Evolutionary conservation across 2,329 filamentous ascomycete species (phyloP).

Genomic region (Penicillium sp.): DNA sequence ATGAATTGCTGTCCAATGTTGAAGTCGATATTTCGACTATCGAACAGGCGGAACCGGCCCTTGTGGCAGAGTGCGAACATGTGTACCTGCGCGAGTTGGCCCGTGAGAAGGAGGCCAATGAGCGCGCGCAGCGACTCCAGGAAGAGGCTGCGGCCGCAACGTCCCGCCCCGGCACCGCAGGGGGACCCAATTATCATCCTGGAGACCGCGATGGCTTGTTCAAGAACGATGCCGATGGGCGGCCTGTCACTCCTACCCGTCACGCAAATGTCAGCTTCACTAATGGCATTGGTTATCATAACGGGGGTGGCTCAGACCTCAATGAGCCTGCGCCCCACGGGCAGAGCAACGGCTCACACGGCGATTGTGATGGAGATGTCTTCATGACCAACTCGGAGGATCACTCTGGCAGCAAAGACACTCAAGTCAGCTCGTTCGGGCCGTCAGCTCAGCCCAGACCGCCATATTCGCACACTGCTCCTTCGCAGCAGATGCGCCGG

Average conservation of each 20-base stretch:
- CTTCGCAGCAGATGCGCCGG: conserved; percentile 47
- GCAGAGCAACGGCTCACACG: conserved; percentile 60
- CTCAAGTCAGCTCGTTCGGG: conserved; percentile 51
- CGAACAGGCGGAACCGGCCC: conserved; percentile 62
- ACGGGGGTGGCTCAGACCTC: conserved; percentile 42
- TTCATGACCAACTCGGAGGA: conserved; percentile 60
- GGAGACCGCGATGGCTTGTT: conserved; percentile 65
- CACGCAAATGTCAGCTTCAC: conserved; percentile 48
- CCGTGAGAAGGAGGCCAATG: conserved; percentile 65
- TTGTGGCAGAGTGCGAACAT: conserved; percentile 74
- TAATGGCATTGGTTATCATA: conserved; percentile 55
- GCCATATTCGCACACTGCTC: conserved; percentile 48
- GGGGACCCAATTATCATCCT: conserved; percentile 55
- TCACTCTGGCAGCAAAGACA: conserved; percentile 45
- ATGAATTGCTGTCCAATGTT: conserved; percentile 89
- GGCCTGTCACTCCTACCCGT: conserved; percentile 59
- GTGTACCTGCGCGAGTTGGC: conserved; percentile 73
- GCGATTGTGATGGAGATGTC: conserved; percentile 57
- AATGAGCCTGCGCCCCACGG: conserved; percentile 40
- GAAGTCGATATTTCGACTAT: conserved; percentile 87
- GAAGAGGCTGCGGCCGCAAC: conserved; percentile 31
- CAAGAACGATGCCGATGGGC: conserved; percentile 52
- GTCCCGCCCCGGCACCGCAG: conserved; percentile 50
- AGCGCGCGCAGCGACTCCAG: conserved; percentile 46
- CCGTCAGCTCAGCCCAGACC: conserved; percentile 52